phyloP scores from a whole-genome alignment of 148 eudicot species.

The Vaccinium darrowii region DNA sequence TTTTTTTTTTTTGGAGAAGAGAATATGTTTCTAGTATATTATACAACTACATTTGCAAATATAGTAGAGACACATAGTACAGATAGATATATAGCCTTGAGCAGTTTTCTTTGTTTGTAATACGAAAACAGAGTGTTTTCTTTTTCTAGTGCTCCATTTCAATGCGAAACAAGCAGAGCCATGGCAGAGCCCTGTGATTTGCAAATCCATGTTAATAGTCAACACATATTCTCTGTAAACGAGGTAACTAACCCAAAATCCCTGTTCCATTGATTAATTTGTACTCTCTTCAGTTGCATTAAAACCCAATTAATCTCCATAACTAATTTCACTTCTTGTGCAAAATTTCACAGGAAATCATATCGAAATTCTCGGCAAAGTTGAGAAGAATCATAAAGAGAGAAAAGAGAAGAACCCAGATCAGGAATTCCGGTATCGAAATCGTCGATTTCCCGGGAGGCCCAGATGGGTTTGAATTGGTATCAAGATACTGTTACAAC shows the following conservation, averaged over 20 bases:
- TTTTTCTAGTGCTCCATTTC: background rate
- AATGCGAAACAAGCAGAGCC: slow-evolving; percentile 4
- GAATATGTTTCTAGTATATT: too few species aligned
- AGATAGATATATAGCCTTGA: background rate
- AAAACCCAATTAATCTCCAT: background rate
- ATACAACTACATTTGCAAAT: too few species aligned
- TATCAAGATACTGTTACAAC: slow-evolving; percentile 68
- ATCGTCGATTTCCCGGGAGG: slow-evolving; percentile 68
- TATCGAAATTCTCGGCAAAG: slow-evolving; percentile 51
- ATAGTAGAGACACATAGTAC: too few species aligned
- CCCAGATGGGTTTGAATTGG: slow-evolving; percentile 58
- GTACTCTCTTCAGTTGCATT: background rate
- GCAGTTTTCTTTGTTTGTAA: background rate
- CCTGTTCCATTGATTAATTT: background rate
- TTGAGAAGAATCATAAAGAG: slow-evolving; percentile 52
- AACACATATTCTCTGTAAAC: slow-evolving; percentile 2
- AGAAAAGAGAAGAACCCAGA: slow-evolving; percentile 38
- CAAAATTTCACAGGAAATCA: slow-evolving; percentile 40
- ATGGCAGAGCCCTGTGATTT: slow-evolving; percentile 15
- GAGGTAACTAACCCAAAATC: background rate
- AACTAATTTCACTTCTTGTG: background rate
- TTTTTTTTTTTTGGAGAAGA: too few species aligned
- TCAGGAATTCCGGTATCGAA: slow-evolving; percentile 32
- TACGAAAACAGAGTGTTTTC: background rate
- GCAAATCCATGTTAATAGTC: slow-evolving; percentile 17